Percentiles rank a stretch among this genome's conserved stretches.
These are phyloP conservation scores for Mycothermus thermophilus DNA, from an alignment of 495 filamentous ascomycete species.

Conservation along the genomic window DNA sequence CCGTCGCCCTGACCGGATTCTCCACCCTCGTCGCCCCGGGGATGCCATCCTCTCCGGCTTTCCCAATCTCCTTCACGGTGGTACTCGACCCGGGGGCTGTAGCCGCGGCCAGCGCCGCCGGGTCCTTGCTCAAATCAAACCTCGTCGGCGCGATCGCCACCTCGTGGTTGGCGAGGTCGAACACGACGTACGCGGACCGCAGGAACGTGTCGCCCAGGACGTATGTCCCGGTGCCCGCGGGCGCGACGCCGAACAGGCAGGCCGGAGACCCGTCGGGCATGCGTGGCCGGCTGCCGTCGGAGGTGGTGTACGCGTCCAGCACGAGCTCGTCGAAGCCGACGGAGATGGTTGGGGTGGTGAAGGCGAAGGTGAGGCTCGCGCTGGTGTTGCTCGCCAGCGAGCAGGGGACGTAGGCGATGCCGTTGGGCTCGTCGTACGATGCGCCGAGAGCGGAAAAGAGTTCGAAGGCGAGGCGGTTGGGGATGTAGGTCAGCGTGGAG, in stretches of 20 bases:
- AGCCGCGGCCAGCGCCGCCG: no score
- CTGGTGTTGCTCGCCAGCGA: slow-evolving; percentile 40
- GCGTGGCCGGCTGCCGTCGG: slow-evolving; percentile 32
- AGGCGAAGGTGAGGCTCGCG: slow-evolving; percentile 53
- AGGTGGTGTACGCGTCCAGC: slow-evolving; percentile 42
- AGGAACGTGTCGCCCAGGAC: slow-evolving; percentile 91
- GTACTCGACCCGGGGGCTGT: slow-evolving; percentile 42
- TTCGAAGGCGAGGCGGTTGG: slow-evolving; percentile 45
- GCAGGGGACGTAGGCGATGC: slow-evolving; percentile 63
- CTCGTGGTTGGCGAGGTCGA: slow-evolving; percentile 75
- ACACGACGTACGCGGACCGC: slow-evolving; percentile 82
- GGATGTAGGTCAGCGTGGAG: slow-evolving; percentile 77
- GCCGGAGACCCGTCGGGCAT: slow-evolving; percentile 48
- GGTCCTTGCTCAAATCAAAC: no score
- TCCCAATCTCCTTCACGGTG: slow-evolving; percentile 59
- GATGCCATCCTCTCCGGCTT: slow-evolving; percentile 45
- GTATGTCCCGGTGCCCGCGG: slow-evolving; percentile 47
- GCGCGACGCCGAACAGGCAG: slow-evolving; percentile 66
- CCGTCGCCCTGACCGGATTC: slow-evolving; percentile 46
- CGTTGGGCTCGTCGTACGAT: slow-evolving; percentile 40
- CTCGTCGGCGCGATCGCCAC: slow-evolving; percentile 76
- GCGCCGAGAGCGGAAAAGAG: slow-evolving; percentile 56
- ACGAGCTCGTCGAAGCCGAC: slow-evolving; percentile 69
- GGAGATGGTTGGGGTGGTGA: slow-evolving; percentile 50
- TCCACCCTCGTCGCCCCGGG: slow-evolving; percentile 56